Evolutionary conservation across 345 rosid genomes (phyloP), one percentile per base, ranked within the genome.

Genomic region (Pistacia vera): DNA sequence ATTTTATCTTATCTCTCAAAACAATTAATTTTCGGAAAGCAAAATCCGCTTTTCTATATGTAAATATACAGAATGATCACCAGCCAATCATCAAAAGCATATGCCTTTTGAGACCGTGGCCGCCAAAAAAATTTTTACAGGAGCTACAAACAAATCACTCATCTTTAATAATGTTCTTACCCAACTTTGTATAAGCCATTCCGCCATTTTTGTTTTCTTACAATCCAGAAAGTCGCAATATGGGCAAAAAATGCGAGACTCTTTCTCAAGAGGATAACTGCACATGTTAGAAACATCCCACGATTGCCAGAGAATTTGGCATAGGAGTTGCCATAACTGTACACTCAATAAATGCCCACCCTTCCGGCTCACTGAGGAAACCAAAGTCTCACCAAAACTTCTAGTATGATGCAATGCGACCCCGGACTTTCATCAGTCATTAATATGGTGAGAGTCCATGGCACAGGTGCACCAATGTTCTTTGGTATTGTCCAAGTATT

Each of bases 401-500:
- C 51, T 41, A 17, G 18, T 20, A 56, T n/a, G 46, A 8, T 8
- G 46, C 46, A 41, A 41, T 7, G 8, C 13, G 4, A 63, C 35
- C 63, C 35, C 6, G 22, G 4, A 57, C 28, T 16, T 59, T 57
- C 11, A 18, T 88, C 76, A 93, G 72, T 93, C 97, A 8, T n/a
- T 88, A 73, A 79, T 83, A 88, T 7, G 97, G 98, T 85, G 91
- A 0, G 91, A 80, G 75, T 95, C 99, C 98, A 95, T 88, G n/a
- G 87, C 98, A 96, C 51, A 93, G 86, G 81, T 93, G 99, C 74
- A 93, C 95, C 86, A 92, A 73, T 84, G 91, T 96, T 79, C 90
- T 91, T 81, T 96, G 98, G 76, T 93, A 96, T 75, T 96, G 91
- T 60, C 92, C 96, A 81, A 93, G 76, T 87, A 92, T 83, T n/a